Base-by-base conservation (phyloP, 163 green algal species). In the Scenedesmus sp. region DNA sequence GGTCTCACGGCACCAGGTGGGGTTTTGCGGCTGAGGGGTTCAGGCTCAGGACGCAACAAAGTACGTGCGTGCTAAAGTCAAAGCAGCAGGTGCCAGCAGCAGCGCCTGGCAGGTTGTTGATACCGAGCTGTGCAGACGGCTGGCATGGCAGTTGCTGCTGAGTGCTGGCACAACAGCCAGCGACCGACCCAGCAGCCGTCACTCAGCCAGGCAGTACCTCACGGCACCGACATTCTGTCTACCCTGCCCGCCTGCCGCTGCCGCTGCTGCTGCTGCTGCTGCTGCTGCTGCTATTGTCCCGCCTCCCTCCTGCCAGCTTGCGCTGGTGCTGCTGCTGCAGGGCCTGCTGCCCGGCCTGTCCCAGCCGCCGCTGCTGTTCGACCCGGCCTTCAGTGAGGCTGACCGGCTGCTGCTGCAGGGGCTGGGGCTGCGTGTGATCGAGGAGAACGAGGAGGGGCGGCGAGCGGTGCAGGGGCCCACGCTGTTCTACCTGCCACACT, bases 401-500 rank as follows among this genome's bases (percentile, higher is more conserved):
- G 96, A 98, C 76, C 12, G 54, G 1, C 57, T 82, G 34, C 88
- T 96, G 60, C 87, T 98, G 77, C 73, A 73, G n/a, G 56, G 70
- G 1, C 87, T 94, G 52, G 92, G 91, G 18, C 23, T 94, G 23
- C 46, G 93, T 64, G 90, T 96, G 9, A 57, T 94, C 0, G 55
- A 90, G 0, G 23, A 84, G 8, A 94, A 97, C 89, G 93, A 97
- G 87, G 54, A 90, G 23, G 94, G 93, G 46, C 79, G 83, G 10
- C 91, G 91, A 1, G 16, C 70, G 3, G 95, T 91, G 1, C 23
- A 13, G 3, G 46, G 7, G 46, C 95, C 95, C n/a, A 97, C 96
- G 0, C 91, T 98, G 59, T 98, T 98, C 90, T 98, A 97, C 92
- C 93, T 98, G 87, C 96, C 97, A 2, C 97, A 98, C 91, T 97